Conservation (phyloP, 805 yeast genomes). For the Wickerhamomyces sydowiorum region DNA sequence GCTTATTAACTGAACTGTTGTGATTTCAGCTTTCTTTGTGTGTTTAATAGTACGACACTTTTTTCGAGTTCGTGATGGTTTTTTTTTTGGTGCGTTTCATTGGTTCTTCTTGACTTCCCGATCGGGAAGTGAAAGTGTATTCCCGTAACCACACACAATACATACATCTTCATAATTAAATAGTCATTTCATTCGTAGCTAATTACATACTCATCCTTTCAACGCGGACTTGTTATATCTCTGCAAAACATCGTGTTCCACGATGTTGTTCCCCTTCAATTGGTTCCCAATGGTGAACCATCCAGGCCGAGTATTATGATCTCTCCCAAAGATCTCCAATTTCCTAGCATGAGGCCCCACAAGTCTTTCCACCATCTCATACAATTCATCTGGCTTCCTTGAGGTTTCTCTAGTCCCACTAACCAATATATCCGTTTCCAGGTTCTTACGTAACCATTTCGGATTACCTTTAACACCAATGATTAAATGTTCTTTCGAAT, state of each 20-base stretch:
- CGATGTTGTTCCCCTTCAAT: conserved; percentile 50
- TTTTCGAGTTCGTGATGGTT: conserved; percentile 5
- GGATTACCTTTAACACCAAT: conserved; percentile 85
- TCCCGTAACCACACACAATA: background rate
- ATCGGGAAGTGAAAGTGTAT: conserved; percentile 8
- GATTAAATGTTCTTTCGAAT: conserved; percentile 84
- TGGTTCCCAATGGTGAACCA: conserved; percentile 91
- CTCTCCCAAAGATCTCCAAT: conserved; percentile 84
- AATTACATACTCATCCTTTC: background rate
- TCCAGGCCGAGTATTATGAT: conserved; percentile 80
- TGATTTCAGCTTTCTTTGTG: background rate
- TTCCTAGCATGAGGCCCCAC: conserved; percentile 76
- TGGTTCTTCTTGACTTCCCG: conserved; percentile 17
- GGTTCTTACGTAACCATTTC: conserved; percentile 54
- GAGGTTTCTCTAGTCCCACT: conserved; percentile 84
- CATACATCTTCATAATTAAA: background rate
- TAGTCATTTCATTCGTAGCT: background rate
- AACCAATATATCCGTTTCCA: conserved; percentile 75
- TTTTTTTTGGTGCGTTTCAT: conserved; percentile 7
- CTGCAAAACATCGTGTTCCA: conserved; percentile 49
- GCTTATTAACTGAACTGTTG: background rate
- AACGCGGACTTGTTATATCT: conserved; percentile 23
- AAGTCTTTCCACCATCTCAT: conserved; percentile 77
- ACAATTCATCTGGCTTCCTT: conserved; percentile 87
- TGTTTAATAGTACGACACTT: no score